Evolutionary conservation across 192 early-diverging fungal genomes (phyloP), one percentile per base, ranked within the genome.

Genomic region (Hyaloraphidium curvatum): DNA sequence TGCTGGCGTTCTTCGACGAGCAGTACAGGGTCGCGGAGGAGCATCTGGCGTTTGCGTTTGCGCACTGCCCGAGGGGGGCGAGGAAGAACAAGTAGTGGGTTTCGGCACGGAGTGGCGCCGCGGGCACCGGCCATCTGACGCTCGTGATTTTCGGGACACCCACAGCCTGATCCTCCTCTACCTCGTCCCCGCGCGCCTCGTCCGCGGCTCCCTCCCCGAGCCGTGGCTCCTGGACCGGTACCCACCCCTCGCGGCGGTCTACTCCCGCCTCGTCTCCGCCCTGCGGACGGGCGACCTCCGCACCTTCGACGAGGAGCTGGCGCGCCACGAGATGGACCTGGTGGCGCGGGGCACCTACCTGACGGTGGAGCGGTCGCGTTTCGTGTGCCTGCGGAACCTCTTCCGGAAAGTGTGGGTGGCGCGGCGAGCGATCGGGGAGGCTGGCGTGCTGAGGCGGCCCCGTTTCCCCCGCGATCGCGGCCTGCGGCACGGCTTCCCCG

Each of bases 1-100:
- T 89, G 40, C 68, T 94, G 14, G 73, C 78, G 5, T 98, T 96
- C 63, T 77, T 80, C 31, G 76, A 87, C 52, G 88, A 88, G 48
- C 69, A 87, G 30, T 94, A 84, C 64, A 50, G 53, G 37, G 69
- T 73, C 73, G 73, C 79, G 2, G 75, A 81, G 28, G 59, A 69
- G 40, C 66, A 72, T 23, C 58, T 79, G 7, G 41, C 59, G 28
- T 58, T 66, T 5, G 74, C 77, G 2, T 67, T 79, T 27, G 27
- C 53, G 37, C 66, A 66, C 19, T 78, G 77, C 50, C 59, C 56
- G 9, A 59, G 51, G 5, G 19, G 16, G 23, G 30, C 39, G 31
- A 63, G 31, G 56, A 67, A 53, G 58, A 75, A 72, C 40, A 72
- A 72, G 54, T 61, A 67, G 69, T 71, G 39, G 48, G 60, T 28